Percentiles rank a stretch among this genome's conserved stretches.
Evolutionary conservation across 768 basidiomycete species (phyloP).

Genomic region (Pulveroboletus sp.): DNA sequence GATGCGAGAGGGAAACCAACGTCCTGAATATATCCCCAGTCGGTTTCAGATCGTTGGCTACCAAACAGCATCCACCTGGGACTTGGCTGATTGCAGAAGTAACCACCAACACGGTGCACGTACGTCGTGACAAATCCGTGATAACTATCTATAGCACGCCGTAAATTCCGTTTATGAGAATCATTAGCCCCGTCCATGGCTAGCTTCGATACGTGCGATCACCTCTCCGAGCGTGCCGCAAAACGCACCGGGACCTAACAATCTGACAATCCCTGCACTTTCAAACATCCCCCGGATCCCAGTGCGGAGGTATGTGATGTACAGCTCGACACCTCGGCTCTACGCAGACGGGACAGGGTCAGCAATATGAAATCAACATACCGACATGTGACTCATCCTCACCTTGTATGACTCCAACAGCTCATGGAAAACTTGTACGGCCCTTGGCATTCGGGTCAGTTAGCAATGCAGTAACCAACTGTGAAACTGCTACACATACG

Average conservation of each 20-base stretch:
- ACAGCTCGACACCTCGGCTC: conserved; percentile 42
- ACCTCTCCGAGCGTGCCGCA: conserved; percentile 41
- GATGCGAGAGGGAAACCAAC: too few species aligned
- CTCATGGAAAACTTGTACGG: conserved; percentile 80
- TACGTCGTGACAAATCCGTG: neutral
- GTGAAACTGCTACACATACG: conserved; percentile 47
- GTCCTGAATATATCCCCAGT: too few species aligned
- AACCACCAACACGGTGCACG: too few species aligned
- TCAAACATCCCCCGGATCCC: conserved; percentile 37
- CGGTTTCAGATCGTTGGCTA: too few species aligned
- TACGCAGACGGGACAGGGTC: conserved; percentile 11
- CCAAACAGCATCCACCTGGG: neutral
- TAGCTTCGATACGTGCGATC: conserved; percentile 34
- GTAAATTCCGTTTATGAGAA: neutral
- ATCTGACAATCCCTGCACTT: conserved; percentile 38
- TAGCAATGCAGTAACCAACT: neutral
- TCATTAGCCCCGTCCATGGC: neutral
- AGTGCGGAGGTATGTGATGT: conserved; percentile 42
- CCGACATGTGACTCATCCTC: neutral
- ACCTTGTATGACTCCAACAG: conserved; percentile 76
- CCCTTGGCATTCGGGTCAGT: conserved; percentile 40
- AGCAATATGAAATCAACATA: neutral
- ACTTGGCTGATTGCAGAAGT: too few species aligned
- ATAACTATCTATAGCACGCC: neutral
- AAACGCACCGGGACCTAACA: conserved; percentile 43